Conservation (phyloP, 2,329 filamentous ascomycete species). For the Diaporthe citri region DNA sequence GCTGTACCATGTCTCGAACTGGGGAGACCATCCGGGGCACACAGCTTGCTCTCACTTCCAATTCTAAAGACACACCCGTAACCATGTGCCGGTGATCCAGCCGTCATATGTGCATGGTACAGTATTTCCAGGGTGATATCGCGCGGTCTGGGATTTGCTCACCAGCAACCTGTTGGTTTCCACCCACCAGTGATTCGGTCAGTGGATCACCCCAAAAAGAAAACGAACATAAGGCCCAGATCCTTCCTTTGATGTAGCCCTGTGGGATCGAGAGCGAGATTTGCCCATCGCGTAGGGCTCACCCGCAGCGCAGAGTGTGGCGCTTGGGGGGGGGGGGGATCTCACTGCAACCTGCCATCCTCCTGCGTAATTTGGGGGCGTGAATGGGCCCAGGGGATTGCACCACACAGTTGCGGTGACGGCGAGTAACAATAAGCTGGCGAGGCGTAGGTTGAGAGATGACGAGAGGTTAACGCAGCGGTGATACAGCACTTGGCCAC, state of each 20-base stretch:
- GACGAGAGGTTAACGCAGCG: neutral
- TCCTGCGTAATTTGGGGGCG: slow-evolving; percentile 33
- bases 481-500: slow-evolving; percentile 11
- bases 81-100: neutral
- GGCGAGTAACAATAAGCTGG: slow-evolving; percentile 7
- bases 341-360: slow-evolving; percentile 30
- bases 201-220: neutral
- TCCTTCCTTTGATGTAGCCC: neutral
- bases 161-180: neutral
- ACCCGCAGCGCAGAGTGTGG: neutral
- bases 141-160: neutral
- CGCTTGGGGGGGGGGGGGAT: neutral
- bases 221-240: neutral
- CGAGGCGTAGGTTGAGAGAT: neutral
- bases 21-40: neutral
- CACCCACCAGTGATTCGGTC: neutral
- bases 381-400: slow-evolving; percentile 17
- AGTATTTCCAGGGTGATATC: neutral
- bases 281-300: neutral
- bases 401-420: slow-evolving; percentile 36
- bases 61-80: slow-evolving; percentile 13
- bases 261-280: neutral
- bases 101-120: slow-evolving; percentile 11
- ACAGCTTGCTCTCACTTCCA: neutral
- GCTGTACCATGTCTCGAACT: neutral